Evolutionary conservation across 345 rosid species (phyloP).

Genomic region (Citrus australasica): DNA sequence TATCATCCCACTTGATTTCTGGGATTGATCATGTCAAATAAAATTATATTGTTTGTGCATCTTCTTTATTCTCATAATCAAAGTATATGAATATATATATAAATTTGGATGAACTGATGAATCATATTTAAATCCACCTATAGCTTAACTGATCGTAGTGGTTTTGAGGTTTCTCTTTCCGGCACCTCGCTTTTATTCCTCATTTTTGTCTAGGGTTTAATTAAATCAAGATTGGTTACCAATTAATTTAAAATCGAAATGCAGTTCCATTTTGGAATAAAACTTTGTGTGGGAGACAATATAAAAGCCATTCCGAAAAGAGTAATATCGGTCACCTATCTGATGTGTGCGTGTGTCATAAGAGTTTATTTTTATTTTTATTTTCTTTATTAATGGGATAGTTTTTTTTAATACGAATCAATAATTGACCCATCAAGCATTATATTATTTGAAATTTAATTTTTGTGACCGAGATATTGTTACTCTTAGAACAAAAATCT

Average conservation of each 20-base stretch:
- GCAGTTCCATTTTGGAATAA: not conserved
- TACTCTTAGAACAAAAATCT: no score
- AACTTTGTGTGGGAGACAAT: not conserved
- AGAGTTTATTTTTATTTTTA: not conserved
- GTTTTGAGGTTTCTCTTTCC: no score
- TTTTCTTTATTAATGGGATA: no score
- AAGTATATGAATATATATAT: no score
- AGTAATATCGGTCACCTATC: not conserved
- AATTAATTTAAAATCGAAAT: no score
- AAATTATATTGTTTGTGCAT: not conserved
- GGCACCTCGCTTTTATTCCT: not conserved
- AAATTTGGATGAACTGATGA: not conserved
- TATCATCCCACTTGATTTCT: not conserved
- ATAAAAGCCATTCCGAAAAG: not conserved
- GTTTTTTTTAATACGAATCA: no score
- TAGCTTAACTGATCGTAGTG: not conserved
- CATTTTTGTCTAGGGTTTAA: not conserved
- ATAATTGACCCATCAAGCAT: no score
- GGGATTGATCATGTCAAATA: not conserved
- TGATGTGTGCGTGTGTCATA: not conserved
- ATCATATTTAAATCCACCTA: not conserved
- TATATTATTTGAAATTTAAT: no score
- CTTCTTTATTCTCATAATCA: not conserved
- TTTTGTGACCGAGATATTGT: no score
- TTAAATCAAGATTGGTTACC: not conserved